Evolutionary conservation across 1,284 basidiomycete species (phyloP).

Genomic region (Ceratobasidium sp.): DNA sequence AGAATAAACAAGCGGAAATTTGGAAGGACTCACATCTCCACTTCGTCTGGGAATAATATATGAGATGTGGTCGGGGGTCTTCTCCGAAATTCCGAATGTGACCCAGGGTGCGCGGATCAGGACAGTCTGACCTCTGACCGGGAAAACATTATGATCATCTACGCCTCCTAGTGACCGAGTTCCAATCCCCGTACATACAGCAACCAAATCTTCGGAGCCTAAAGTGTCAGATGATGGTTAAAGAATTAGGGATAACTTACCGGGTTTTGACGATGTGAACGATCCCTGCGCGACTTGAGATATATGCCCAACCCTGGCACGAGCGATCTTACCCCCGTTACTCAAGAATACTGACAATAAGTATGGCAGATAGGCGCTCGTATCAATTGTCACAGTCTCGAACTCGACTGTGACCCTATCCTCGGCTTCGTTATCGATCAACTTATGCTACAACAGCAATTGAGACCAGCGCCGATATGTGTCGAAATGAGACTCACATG

Average conservation of each 20-base stretch:
- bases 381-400: slow-evolving; percentile 77
- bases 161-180: slow-evolving; percentile 65
- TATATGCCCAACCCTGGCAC: slow-evolving; percentile 1
- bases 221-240: no score
- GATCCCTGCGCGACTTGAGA: slow-evolving; percentile 18
- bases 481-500: slow-evolving; percentile 63
- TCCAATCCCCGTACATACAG: slow-evolving; percentile 76
- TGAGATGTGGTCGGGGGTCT: slow-evolving; percentile 63
- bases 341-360: slow-evolving; percentile 73
- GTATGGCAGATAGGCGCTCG: slow-evolving; percentile 76
- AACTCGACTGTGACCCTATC: slow-evolving; percentile 67
- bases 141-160: slow-evolving; percentile 65
- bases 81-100: slow-evolving; percentile 67
- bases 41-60: slow-evolving; percentile 80
- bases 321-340: slow-evolving; percentile 67
- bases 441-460: slow-evolving; percentile 63
- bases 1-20: slow-evolving; percentile 3
- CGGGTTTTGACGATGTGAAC: neutral
- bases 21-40: slow-evolving; percentile 68
- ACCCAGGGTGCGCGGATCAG: slow-evolving; percentile 69
- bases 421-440: slow-evolving; percentile 63
- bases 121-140: slow-evolving; percentile 69
- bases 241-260: neutral
- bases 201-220: slow-evolving; percentile 64
- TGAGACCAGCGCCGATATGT: neutral